Base-by-base conservation (phyloP, 257 asterid species). In the Capsicum baccatum region DNA sequence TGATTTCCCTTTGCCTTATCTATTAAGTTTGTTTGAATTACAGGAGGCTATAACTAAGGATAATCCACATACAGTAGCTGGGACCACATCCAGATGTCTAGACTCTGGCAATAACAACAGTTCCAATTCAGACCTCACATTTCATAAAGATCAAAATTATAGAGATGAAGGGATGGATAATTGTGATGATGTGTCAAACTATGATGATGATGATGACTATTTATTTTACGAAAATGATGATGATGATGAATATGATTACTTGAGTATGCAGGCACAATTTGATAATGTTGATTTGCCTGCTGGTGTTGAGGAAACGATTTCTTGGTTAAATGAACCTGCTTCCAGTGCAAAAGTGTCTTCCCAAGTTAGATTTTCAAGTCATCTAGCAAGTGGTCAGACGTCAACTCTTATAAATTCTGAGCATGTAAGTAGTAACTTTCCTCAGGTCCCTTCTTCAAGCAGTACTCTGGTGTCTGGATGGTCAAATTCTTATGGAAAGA, bases 61-160 rank as follows among this genome's bases (percentile, higher is more conserved):
- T 26, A 26, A 26, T 0, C 26, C 26, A 26, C 26, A 26, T 26
- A 26, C 26, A 26, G 26, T 26, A 26, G 85, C 47, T 48, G 92
- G 88, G 33, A 87, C 89, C 13, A n/a, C 84, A 80, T 87, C 90
- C 17, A 86, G 15, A 63, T 88, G 87, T 79, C 86, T 62, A 54
- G 85, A 58, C 83, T 86, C 85, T 3, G 90, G 76, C 73, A 86
- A 80, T 79, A 78, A 58, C 48, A 85, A 85, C 73, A 83, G 83
- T 86, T 88, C 92, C 67, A 84, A 67, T 79, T 88, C 91, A 3
- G 91, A 86, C 59, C 62, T 85, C 39, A 83, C 90, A 15, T 83
- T 57, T 82, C 89, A 87, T 52, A 92, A 85, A 62, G 90, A 91
- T 79, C 89, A 83, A 63, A 82, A 81, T 50, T 89, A 67, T 13